Evolutionary conservation across 169 alveolate species (phyloP).

Genomic region (Plasmodium falciparum): DNA sequence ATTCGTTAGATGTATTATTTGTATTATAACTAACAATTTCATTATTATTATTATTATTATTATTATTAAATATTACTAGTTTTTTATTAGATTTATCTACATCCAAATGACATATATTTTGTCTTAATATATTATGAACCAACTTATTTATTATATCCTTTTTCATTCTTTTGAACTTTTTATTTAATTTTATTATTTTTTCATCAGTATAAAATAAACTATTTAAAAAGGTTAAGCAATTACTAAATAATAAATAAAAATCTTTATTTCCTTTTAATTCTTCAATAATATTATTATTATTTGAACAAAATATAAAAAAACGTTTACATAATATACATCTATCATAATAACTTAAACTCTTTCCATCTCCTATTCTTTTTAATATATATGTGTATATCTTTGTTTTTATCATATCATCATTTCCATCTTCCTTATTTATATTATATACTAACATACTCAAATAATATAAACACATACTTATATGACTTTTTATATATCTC

Average conservation of each 20-base stretch:
- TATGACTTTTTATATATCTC: constrained; percentile 46
- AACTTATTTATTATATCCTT: constrained; percentile 33
- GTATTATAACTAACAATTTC: background rate
- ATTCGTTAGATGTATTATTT: background rate
- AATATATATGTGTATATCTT: constrained; percentile 47
- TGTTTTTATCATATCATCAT: constrained; percentile 3
- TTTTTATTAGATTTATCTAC: no score
- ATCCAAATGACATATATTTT: no score
- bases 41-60: background rate
- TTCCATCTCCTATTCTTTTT: constrained; percentile 37
- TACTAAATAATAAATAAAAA: constrained; percentile 35
- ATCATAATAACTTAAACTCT: constrained; percentile 24
- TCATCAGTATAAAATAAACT: constrained; percentile 66
- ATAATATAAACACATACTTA: constrained; percentile 31
- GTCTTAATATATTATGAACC: background rate
- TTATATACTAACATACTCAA: constrained; percentile 18
- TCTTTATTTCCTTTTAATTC: constrained; percentile 16
- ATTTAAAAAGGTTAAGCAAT: constrained; percentile 42
- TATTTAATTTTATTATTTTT: constrained; percentile 10
- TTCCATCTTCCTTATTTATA: constrained; percentile 7
- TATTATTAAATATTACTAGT: background rate
- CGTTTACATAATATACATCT: constrained; percentile 56
- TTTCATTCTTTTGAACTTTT: constrained; percentile 48
- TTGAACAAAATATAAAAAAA: constrained; percentile 40
- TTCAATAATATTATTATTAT: constrained; percentile 3